These are phyloP conservation scores for Cutaneotrichosporon cavernicola DNA, from an alignment of 1,284 basidiomycete genomes.

Conservation along the genomic window DNA sequence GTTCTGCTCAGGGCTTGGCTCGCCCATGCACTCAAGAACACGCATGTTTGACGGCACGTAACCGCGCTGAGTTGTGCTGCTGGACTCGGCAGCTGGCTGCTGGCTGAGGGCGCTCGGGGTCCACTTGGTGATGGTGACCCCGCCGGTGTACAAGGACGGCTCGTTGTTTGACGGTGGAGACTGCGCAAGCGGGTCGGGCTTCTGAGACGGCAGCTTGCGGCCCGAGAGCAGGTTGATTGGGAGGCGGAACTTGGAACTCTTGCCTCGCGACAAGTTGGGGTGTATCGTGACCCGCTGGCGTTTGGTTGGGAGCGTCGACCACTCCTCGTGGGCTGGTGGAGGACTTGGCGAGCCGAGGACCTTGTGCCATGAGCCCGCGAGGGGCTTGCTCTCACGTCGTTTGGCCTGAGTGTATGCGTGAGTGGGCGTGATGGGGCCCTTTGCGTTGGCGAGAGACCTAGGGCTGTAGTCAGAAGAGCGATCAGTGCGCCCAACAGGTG, in stretches of 20 bases:
- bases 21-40: neutral
- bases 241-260: conserved; percentile 8
- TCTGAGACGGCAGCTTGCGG: neutral
- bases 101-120: conserved; percentile 11
- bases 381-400: neutral
- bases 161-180: neutral
- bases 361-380: neutral
- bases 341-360: neutral
- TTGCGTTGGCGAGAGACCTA: neutral
- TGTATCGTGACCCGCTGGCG: conserved; percentile 9
- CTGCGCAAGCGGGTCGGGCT: neutral
- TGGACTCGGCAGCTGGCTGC: neutral
- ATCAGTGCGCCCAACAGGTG: neutral
- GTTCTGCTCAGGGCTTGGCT: neutral
- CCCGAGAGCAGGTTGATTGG: neutral
- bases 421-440: neutral
- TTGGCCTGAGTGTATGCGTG: conserved; percentile 2
- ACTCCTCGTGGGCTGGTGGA: neutral
- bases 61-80: neutral
- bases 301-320: conserved; percentile 9
- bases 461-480: neutral
- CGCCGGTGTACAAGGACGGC: neutral
- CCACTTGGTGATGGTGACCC: conserved; percentile 14
- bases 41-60: conserved; percentile 12
- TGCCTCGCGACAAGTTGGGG: neutral